phyloP scores from a whole-genome alignment of 805 yeast species.

The Candida lessepsii region DNA sequence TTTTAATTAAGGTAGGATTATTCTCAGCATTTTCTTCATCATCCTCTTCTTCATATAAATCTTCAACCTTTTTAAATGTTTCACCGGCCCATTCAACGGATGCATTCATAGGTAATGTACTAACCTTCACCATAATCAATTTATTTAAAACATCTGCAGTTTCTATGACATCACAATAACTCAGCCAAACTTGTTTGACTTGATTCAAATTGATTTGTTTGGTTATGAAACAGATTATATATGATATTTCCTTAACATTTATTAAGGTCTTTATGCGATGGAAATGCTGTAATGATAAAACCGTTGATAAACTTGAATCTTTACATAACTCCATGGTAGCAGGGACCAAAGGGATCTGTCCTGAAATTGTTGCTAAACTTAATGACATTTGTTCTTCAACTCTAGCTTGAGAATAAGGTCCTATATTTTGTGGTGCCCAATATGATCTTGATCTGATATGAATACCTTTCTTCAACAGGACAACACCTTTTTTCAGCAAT shows the following conservation, averaged over 20 bases:
- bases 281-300: conserved; percentile 66
- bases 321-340: conserved; percentile 52
- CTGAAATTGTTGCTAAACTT: conserved; percentile 65
- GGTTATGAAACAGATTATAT: conserved; percentile 57
- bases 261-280: conserved; percentile 58
- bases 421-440: conserved; percentile 99
- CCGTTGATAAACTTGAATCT: conserved; percentile 37
- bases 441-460: conserved; percentile 92
- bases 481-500: too few relatives aligned
- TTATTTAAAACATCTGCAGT: conserved; percentile 20
- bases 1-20: neutral
- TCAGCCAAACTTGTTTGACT: conserved; percentile 45
- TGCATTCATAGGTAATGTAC: conserved; percentile 61
- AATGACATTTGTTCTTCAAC: conserved; percentile 40
- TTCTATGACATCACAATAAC: conserved; percentile 28
- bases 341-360: conserved; percentile 89
- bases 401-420: conserved; percentile 91
- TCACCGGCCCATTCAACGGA: conserved; percentile 75
- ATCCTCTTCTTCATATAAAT: conserved; percentile 41
- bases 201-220: conserved; percentile 23
- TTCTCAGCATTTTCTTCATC: conserved; percentile 6
- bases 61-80: conserved; percentile 39
- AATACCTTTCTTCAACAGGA: conserved; percentile 70
- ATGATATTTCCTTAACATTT: conserved; percentile 43
- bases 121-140: conserved; percentile 54